A percentile compares a stretch with the other conserved stretches of the same genome.
These are phyloP conservation scores for Prunus kanzakura DNA, from an alignment of 306 rosid species.

Conservation along the genomic window DNA sequence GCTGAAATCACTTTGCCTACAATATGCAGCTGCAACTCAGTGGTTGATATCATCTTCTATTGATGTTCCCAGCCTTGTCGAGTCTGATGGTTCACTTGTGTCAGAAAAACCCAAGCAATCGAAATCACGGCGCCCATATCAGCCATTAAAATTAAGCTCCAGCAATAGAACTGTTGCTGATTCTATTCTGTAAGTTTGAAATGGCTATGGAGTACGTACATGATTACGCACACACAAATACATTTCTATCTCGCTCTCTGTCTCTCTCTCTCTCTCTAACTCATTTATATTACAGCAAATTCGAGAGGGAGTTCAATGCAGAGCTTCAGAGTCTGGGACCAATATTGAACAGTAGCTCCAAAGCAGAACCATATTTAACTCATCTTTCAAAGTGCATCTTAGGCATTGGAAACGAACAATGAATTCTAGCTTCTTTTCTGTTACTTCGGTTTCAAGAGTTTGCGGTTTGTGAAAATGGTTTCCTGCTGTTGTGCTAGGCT, in stretches of 20 bases:
- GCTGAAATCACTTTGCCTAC: slow-evolving; percentile 81
- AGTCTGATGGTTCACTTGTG: slow-evolving; percentile 35
- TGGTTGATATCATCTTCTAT: slow-evolving; percentile 85
- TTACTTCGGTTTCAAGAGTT: neutral
- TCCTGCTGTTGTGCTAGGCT: neutral
- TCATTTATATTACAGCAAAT: slow-evolving; percentile 55
- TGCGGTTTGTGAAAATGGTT: neutral
- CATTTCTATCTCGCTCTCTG: neutral
- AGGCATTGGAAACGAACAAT: slow-evolving; percentile 60
- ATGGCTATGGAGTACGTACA: neutral
- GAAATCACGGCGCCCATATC: slow-evolving; percentile 46
- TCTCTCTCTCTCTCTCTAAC: slow-evolving; percentile 1
- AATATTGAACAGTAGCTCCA: slow-evolving; percentile 68
- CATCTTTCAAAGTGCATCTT: slow-evolving; percentile 85
- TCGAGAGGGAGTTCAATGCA: slow-evolving; percentile 76
- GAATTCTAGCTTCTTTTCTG: neutral
- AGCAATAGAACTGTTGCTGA: slow-evolving; percentile 53
- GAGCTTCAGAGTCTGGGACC: slow-evolving; percentile 90
- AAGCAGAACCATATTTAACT: slow-evolving; percentile 78
- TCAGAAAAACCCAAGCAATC: slow-evolving; percentile 41
- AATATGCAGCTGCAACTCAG: slow-evolving; percentile 87
- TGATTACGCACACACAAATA: neutral
- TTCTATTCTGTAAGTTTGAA: slow-evolving; percentile 71
- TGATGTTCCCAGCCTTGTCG: slow-evolving; percentile 43
- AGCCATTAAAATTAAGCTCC: slow-evolving; percentile 55